These are phyloP conservation scores for Beauveria rudraprayagi DNA, from an alignment of 2,329 filamentous ascomycete genomes.

Conservation along the genomic window DNA sequence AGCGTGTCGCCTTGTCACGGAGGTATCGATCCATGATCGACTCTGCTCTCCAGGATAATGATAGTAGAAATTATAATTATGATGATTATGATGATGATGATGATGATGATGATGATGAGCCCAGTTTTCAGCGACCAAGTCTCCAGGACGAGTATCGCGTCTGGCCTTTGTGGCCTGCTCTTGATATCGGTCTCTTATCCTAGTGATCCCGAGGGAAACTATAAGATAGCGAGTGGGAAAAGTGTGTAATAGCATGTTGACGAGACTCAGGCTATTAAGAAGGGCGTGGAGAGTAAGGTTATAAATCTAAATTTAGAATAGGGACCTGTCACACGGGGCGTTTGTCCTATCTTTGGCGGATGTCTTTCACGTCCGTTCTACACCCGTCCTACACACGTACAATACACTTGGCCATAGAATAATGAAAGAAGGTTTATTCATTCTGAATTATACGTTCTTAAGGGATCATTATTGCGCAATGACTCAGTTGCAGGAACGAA, in stretches of 20 bases:
- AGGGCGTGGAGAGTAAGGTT: not conserved
- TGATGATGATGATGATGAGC: no score
- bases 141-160: no score
- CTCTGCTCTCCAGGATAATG: not conserved
- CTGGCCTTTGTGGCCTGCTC: no score
- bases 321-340: not conserved
- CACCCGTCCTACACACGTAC: not conserved
- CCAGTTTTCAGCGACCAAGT: no score
- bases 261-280: conserved; percentile 21
- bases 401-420: not conserved
- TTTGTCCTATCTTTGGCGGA: not conserved
- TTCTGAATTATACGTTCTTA: not conserved
- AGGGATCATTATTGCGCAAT: not conserved
- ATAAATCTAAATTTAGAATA: not conserved
- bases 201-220: no score
- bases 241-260: conserved; percentile 63
- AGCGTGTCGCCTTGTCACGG: not conserved
- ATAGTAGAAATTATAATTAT: no score
- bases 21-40: not conserved
- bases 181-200: no score
- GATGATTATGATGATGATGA: no score
- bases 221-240: conserved; percentile 44
- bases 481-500: not conserved
- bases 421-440: not conserved
- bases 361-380: not conserved